Evolutionary conservation across 2,329 filamentous ascomycete species (phyloP).

Genomic region (Chaetomiaceae sp.): DNA sequence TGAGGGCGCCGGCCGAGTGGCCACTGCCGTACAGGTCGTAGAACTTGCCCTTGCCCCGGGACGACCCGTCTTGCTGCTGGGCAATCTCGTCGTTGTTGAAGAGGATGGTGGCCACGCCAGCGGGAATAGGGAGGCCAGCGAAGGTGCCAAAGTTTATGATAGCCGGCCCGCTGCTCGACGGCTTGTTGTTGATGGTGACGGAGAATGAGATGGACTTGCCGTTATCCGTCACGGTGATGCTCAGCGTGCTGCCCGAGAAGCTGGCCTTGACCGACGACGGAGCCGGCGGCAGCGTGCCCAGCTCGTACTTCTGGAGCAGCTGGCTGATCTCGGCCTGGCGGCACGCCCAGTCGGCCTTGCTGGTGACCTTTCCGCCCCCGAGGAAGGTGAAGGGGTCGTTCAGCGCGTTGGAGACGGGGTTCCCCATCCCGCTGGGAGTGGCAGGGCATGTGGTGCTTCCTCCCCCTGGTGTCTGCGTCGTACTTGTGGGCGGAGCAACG

Average conservation of each 20-base stretch:
- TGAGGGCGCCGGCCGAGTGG: constrained; percentile 42
- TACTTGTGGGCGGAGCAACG: neutral
- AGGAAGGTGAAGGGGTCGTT: constrained; percentile 39
- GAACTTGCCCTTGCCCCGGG: constrained; percentile 45
- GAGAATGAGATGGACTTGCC: constrained; percentile 33
- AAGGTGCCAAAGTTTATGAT: constrained; percentile 50
- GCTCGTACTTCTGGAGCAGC: constrained; percentile 36
- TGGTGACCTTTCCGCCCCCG: constrained; percentile 35
- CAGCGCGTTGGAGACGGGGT: constrained; percentile 22
- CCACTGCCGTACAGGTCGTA: constrained; percentile 44
- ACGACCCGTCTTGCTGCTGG: constrained; percentile 45
- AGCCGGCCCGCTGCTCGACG: constrained; percentile 37
- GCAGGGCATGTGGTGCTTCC: constrained; percentile 18
- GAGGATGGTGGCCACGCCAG: constrained; percentile 42
- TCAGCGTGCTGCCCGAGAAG: constrained; percentile 32
- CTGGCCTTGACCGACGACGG: constrained; percentile 33
- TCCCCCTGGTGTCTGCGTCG: constrained; percentile 3
- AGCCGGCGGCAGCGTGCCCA: constrained; percentile 34
- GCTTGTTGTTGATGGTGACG: constrained; percentile 29
- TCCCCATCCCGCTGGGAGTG: constrained; percentile 15
- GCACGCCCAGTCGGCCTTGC: constrained; percentile 37
- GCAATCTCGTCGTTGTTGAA: constrained; percentile 48
- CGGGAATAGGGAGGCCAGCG: constrained; percentile 40
- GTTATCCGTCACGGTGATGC: constrained; percentile 32
- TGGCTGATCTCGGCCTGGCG: constrained; percentile 37